Evolutionary conservation across 2,329 filamentous ascomycete genomes (phyloP), one percentile per base, ranked within the genome.

Genomic region (Fusarium sp.): DNA sequence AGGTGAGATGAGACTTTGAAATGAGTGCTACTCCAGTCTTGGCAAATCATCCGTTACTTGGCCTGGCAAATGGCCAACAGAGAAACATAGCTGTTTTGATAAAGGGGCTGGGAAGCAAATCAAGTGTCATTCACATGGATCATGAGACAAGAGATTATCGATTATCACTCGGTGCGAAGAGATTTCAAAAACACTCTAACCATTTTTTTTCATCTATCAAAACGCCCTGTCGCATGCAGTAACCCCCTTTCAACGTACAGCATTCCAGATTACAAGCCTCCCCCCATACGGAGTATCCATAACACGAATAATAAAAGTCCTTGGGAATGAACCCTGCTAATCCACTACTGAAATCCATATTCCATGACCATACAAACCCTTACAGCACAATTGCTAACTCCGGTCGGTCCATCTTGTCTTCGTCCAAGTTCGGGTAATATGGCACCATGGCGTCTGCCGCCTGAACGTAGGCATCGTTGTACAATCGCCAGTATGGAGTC

Each of bases 401-500:
- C 41, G 91, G 88, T 75, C 94, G 86, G 74, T 92, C 89, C 74
- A 95, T 82, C 59, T 89, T 89, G 68, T 96, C 92, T 65, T 96
- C 93, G 56, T 92, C 91, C 68, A 97, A 80, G 68, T 91, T 91
- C 2, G 95, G 96, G 77, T 97, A 99, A 76, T 97, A 97, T 3
- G 96, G 96, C 56, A 99, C 92, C 89, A 99, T 96, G 28, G 93
- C 89, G 79, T 99, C 96, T 19, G 95, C 95, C 32, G 87, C 90
- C 76, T 97, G 93, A 47, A 98, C 95, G 77, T 99, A 99, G 5
- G 94, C 93, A 78, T 97, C 94, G 75, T 99, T 99, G 82, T 97
- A 97, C 43, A 99, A 83, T 60, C 96, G 86, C 95, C 96, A 99
- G 82, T 98, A 99, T 20, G 96, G 96, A 67, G 89, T 90, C 64